Base-by-base conservation (phyloP, 768 basidiomycete genomes). In the Boletus huronensis region DNA sequence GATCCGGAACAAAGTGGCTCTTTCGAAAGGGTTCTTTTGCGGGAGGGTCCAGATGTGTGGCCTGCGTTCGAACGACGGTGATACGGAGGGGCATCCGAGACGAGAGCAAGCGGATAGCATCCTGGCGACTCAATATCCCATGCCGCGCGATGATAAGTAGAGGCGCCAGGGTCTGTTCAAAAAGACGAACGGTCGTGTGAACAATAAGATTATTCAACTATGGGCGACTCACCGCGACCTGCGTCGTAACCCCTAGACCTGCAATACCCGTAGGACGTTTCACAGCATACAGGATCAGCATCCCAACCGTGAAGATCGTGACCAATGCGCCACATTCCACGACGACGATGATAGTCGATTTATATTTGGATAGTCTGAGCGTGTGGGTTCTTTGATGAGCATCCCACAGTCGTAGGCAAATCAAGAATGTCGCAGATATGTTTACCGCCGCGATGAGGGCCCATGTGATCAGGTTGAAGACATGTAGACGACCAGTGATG, bases 291-390 rank as follows among this genome's bases (percentile, higher is more conserved):
- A 66, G 7, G 10, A 60, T 31, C 31, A 66, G 31, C 55, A 68
- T 55, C 1, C 54, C 48, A 6, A 49, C 7, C 5, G 64, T 51
- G 40, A 54, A 57, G 1, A 49, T 4, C 32, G 64, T 64, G 32
- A 67, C 59, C 25, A 67, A 6, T 0, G 54, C 58, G 19, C 65
- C 64, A 9, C 61, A 68, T 38, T 67, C 65, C 17, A 64, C 53
- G 47, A 64, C 53, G 43, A 63, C 13, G 28, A 61, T 5, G 23
- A 58, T 42, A 14, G 51, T 51, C n/a, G 65, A 60, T 41, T 55
- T 55, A 17, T 68, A 66, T 8, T n/a, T 54, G 25, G 42, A 62
- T 6, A 34, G 39, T 19, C 19, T 48, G 11, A 52, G 34, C 1
- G 54, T 17, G 3, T 42, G 28, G 3, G 48, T 25, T 17, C 43